Percentiles rank a stretch among this genome's conserved stretches.
Evolutionary conservation across 75 land plant species (phyloP).

Genomic region (Azolla pinnata): DNA sequence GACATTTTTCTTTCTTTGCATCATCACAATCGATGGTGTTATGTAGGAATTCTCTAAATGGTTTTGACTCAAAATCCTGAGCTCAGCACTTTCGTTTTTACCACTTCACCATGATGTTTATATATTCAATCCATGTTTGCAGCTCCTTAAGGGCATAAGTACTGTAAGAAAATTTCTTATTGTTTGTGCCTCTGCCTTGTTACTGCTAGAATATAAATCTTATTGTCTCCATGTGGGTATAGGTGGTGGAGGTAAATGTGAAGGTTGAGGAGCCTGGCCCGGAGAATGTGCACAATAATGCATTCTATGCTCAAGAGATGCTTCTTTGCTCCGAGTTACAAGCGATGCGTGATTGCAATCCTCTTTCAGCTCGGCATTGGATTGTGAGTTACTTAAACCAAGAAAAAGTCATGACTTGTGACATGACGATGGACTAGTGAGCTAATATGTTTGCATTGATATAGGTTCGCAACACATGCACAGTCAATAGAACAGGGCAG

Average conservation of each 20-base stretch:
- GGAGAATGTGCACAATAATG: constrained; percentile 81
- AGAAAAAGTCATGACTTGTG: not conserved
- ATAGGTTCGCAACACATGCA: constrained; percentile 74
- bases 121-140: too few species aligned
- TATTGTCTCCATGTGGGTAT: too few species aligned
- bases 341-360: constrained; percentile 95
- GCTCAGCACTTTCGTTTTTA: too few species aligned
- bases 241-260: constrained; percentile 97
- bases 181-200: too few species aligned
- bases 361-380: constrained; percentile 88
- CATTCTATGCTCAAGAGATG: constrained; percentile 87
- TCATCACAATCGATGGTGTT: too few species aligned
- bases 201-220: too few species aligned
- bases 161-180: too few species aligned
- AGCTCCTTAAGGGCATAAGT: too few species aligned
- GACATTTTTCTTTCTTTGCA: too few species aligned
- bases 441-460: not conserved
- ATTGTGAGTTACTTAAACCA: constrained; percentile 45
- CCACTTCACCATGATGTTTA: too few species aligned
- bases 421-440: not conserved
- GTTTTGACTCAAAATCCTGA: too few species aligned
- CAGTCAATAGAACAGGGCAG: constrained; percentile 85
- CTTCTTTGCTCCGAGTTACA: constrained; percentile 59
- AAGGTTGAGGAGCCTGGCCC: constrained; percentile 80
- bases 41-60: too few species aligned